Evolutionary conservation across 352 stramenopile genomes (phyloP).

Genomic region (Thalassiosira livingstoniorum): DNA sequence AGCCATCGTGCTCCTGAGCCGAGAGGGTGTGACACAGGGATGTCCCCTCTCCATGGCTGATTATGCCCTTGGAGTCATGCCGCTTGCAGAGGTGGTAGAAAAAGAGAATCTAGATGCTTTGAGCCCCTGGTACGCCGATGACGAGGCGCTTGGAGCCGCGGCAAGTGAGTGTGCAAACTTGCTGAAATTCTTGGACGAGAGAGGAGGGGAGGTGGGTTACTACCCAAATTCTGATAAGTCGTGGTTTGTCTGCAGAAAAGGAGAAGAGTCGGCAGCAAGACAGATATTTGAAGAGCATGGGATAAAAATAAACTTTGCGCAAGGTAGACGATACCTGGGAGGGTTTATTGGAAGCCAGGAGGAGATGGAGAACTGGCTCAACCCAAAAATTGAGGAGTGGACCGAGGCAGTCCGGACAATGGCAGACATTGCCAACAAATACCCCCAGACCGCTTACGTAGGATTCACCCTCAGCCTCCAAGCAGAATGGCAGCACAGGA

Average conservation of each 20-base stretch:
- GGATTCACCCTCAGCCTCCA: constrained; percentile 51
- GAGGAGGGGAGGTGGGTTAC: constrained; percentile 13
- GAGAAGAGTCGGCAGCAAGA: constrained; percentile 13
- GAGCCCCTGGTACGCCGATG: constrained; percentile 51
- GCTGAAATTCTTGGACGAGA: constrained; percentile 12
- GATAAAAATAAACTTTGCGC: constrained; percentile 18
- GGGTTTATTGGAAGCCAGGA: constrained; percentile 31
- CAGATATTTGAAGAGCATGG: constrained; percentile 1
- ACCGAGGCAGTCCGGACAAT: background rate
- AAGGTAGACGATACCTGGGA: constrained; percentile 31
- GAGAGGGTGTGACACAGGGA: constrained; percentile 36
- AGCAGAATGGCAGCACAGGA: constrained; percentile 53
- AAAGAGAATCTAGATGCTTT: background rate
- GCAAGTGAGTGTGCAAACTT: background rate
- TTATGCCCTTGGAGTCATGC: constrained; percentile 34
- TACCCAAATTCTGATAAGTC: constrained; percentile 6
- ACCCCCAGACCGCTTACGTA: constrained; percentile 53
- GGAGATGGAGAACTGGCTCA: constrained; percentile 23
- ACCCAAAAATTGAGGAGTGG: constrained; percentile 26
- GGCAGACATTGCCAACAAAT: constrained; percentile 15
- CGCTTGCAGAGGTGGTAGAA: constrained; percentile 21
- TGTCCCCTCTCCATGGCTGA: constrained; percentile 33
- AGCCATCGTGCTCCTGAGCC: background rate
- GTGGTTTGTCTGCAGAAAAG: constrained; percentile 6
- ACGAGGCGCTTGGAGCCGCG: constrained; percentile 3